Conservation (phyloP, 768 basidiomycete species). For the Rossbeevera mucosa region DNA sequence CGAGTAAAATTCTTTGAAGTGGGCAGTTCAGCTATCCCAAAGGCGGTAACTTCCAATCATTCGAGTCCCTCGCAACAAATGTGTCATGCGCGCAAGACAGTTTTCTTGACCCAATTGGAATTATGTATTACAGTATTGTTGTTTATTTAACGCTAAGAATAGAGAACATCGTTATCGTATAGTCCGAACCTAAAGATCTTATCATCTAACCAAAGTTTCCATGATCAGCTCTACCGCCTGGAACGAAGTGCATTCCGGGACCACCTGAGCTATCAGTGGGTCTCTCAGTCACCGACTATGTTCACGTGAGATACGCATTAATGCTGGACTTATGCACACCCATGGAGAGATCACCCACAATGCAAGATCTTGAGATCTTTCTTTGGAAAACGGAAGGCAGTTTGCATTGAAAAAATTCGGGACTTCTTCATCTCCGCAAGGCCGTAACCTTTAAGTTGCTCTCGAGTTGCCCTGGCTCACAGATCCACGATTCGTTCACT, state of each 20-base stretch:
- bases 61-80: background rate
- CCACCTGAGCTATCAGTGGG: background rate
- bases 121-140: background rate
- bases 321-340: background rate
- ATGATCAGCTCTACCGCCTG: background rate
- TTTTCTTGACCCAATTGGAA: background rate
- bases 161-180: background rate
- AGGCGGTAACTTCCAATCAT: background rate
- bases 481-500: background rate
- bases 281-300: background rate
- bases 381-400: background rate
- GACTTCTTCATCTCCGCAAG: background rate
- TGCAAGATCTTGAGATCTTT: background rate
- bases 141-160: background rate
- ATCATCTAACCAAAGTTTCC: background rate
- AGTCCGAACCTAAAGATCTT: background rate
- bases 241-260: no score
- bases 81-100: background rate
- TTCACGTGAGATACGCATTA: background rate
- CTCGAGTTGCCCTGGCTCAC: background rate
- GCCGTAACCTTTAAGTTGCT: background rate
- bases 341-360: background rate
- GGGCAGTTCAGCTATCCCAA: background rate
- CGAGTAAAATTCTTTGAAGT: background rate
- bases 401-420: no score